Evolutionary conservation across 108 stramenopile species (phyloP).

Genomic region (Bacterosira constricta): DNA sequence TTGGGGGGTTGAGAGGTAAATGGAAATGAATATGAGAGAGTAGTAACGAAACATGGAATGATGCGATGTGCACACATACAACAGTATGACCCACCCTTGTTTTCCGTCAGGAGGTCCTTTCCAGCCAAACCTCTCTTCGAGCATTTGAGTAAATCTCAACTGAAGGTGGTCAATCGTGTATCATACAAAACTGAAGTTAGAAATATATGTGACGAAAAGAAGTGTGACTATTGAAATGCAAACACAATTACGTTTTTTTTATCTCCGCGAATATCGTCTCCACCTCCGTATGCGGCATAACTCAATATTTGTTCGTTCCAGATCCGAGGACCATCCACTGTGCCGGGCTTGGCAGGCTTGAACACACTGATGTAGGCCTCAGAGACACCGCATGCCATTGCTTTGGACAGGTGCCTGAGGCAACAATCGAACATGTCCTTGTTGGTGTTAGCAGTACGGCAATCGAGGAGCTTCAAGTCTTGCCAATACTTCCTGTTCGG

Average conservation of each 20-base stretch:
- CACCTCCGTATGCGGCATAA: constrained; percentile 29
- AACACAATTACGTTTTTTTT: constrained; percentile 14
- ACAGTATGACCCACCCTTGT: no score
- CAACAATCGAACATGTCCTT: constrained; percentile 43
- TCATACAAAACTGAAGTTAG: neutral
- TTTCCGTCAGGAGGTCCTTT: constrained; percentile 9
- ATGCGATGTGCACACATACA: no score
- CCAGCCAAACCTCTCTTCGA: constrained; percentile 21
- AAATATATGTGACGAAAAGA: neutral
- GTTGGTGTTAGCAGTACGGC: constrained; percentile 24
- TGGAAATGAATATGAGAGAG: no score
- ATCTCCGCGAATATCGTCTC: constrained; percentile 35
- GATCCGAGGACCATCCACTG: constrained; percentile 27
- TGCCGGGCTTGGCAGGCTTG: constrained; percentile 27
- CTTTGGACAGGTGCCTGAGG: constrained; percentile 41
- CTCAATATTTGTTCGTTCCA: constrained; percentile 49
- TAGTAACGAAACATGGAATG: no score
- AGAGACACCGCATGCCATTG: constrained; percentile 20
- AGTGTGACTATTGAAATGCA: neutral
- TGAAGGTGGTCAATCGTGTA: no score
- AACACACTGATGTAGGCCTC: constrained; percentile 52
- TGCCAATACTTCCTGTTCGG: constrained; percentile 55
- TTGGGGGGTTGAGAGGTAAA: no score
- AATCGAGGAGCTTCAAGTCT: constrained; percentile 35
- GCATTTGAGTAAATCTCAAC: constrained; percentile 24